Base-by-base conservation (phyloP, 495 filamentous ascomycete genomes). In the Hyaloscypha finlandica region DNA sequence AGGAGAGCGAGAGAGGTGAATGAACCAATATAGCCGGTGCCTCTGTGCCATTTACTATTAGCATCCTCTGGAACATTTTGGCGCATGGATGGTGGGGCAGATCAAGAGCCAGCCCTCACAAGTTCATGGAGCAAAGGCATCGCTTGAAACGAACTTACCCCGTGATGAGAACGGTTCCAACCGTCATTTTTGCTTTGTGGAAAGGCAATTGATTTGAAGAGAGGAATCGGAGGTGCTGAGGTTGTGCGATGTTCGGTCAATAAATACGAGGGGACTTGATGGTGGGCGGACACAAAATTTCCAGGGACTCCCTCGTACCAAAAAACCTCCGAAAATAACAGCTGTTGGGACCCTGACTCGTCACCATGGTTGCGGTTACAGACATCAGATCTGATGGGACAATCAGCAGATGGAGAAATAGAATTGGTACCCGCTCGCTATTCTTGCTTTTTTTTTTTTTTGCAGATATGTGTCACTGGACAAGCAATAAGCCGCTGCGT, bases 11-110 rank as follows among this genome's bases (percentile, higher is more conserved):
- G 88, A 64, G 89, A 82, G 61, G 95, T 99, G 86, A 98, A 98
- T 51, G 95, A 99, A 71, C 95, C 95, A 78, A 99, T 99, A 84
- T 99, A 99, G 81, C 95, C 95, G 65, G 92, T 95, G 71, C 95
- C 95, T 82, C 95, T 99, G 77, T 37, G 31, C 31, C 37, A 76
- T 57, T 42, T 68, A 56, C 53, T 64, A 60, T 62, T 19, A 71
- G 70, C 61, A 64, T 57, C 33, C 20, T 65, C 65, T 51, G 37
- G 54, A 25, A 59, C 42, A 29, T 9, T 62, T 29, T 20, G 33
- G 42, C 12, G 54, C 30, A 35, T 59, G 25, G 59, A 53, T 58
- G 67, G 61, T 37, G 55, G 68, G 71, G 48, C 59, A 67, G 32
- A 56, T 51, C 30, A 42, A 22, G 51, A 14, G 12, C n/a, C 42